Evolutionary conservation across 495 filamentous ascomycete genomes (phyloP).

Genomic region (Mycothermus thermophilus): DNA sequence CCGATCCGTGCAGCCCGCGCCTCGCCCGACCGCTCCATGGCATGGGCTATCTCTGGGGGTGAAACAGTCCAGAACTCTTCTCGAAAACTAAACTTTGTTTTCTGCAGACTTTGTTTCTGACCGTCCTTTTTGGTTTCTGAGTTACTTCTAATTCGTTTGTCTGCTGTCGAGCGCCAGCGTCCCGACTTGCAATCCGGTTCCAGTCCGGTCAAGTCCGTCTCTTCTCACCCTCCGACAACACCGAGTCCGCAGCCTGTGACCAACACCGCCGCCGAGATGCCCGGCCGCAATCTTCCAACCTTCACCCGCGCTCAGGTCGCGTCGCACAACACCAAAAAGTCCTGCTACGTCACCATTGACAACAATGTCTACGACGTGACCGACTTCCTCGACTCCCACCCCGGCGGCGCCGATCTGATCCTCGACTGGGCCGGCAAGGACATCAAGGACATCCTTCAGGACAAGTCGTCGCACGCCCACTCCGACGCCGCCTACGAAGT

Average conservation of each 20-base stretch:
- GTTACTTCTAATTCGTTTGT: not conserved
- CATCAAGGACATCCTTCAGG: slow-evolving; percentile 65
- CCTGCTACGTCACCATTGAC: slow-evolving; percentile 87
- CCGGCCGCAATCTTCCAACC: slow-evolving; percentile 56
- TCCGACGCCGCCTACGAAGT: slow-evolving; percentile 89
- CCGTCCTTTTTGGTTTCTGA: not conserved
- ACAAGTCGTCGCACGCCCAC: slow-evolving; percentile 71
- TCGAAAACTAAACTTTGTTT: no score
- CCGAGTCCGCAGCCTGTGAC: not conserved
- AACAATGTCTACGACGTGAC: slow-evolving; percentile 91
- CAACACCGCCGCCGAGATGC: no score
- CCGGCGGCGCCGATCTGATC: slow-evolving; percentile 78
- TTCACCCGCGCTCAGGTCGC: slow-evolving; percentile 66
- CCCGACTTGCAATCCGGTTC: no score
- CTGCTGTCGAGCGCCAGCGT: no score
- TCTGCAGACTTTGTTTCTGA: not conserved
- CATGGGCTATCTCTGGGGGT: no score
- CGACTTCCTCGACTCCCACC: slow-evolving; percentile 73
- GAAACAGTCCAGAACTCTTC: no score
- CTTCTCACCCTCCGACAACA: slow-evolving; percentile 7
- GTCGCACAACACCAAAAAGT: slow-evolving; percentile 63
- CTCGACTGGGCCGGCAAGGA: slow-evolving; percentile 87
- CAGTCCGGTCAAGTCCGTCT: no score
- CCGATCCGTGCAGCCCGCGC: slow-evolving; percentile 3
- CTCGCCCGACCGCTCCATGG: not conserved